Conservation (phyloP, 2,329 filamentous ascomycete species). For the Epichloe baconii region DNA sequence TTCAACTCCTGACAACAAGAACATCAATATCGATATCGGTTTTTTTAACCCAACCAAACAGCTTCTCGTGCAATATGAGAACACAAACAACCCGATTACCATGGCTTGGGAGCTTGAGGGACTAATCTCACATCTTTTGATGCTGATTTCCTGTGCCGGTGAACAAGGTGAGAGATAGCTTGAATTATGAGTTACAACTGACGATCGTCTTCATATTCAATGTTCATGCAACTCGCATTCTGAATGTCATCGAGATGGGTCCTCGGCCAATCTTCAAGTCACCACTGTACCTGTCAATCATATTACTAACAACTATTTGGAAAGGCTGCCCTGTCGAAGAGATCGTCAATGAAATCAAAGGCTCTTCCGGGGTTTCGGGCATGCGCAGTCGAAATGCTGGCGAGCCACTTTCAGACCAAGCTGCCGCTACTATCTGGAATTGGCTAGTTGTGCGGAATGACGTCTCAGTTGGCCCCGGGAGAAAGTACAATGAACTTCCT, state of each 20-base stretch:
- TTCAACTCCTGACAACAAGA: slow-evolving; percentile 8
- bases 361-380: slow-evolving; percentile 11
- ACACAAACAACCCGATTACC: slow-evolving; percentile 5
- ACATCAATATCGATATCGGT: not conserved
- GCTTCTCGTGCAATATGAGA: slow-evolving; percentile 13
- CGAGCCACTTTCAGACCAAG: slow-evolving; percentile 13
- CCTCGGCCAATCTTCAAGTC: not conserved
- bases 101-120: slow-evolving; percentile 28
- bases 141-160: slow-evolving; percentile 24
- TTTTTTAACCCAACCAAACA: not conserved
- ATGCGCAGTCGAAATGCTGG: slow-evolving; percentile 5
- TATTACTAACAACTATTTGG: not conserved
- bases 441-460: slow-evolving; percentile 23
- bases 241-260: not conserved
- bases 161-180: slow-evolving; percentile 21
- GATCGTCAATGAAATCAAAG: slow-evolving; percentile 19
- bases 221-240: not conserved
- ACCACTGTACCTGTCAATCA: not conserved
- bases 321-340: slow-evolving; percentile 21
- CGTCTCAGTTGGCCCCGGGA: slow-evolving; percentile 21
- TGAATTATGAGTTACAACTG: not conserved
- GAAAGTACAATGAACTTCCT: slow-evolving; percentile 27
- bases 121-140: slow-evolving; percentile 23
- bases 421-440: slow-evolving; percentile 21
- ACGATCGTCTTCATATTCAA: not conserved